Base-by-base conservation (phyloP, 345 rosid genomes). In the Cardiospermum halicacabum region DNA sequence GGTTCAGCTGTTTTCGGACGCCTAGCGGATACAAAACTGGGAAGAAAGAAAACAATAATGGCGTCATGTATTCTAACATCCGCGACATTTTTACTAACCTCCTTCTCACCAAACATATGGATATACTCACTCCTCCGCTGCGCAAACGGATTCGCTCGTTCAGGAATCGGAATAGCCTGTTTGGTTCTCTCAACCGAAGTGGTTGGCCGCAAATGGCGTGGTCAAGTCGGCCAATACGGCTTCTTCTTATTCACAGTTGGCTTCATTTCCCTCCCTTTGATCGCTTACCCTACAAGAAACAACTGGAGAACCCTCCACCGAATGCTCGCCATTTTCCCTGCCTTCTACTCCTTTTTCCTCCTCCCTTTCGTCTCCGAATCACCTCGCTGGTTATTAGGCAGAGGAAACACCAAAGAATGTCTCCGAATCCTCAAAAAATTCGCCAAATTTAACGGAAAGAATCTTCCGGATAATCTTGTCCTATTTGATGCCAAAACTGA, bases 231-330 rank as follows among this genome's bases (percentile, higher is more conserved):
- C 4, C 90, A 88, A 47, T 88, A 76, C 34, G 90, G 92, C 25
- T 88, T 90, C 82, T 80, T 85, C 69, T 80, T 90, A 72, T 88
- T 84, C 87, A 71, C 92, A 3, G 66, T 59, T 11, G 95, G 97
- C 16, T 84, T 90, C 57, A 62, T 85, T 24, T 84, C 92, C n/a
- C 80, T 90, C 0, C 90, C 92, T 3, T 59, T 83, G 3, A 71
- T 88, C 40, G 92, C 83, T 58, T 83, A 74, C 50, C 77, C 70
- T 53, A 80, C 85, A n/a, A 83, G 82, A 71, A 71, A 67, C 19
- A 65, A 73, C 8, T 91, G 96, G 97, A 80, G 96, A 56, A 64
- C 69, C 56, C 48, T 84, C 1, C 82, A 83, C 72, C 65, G 58
- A 49, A 81, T 82, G 66, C 61, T 86, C 12, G 79, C 97, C 4